Evolutionary conservation across 2,329 filamentous ascomycete species (phyloP), one percentile per base, ranked within the genome.

Genomic region (Fusarium pseudocircinatum): DNA sequence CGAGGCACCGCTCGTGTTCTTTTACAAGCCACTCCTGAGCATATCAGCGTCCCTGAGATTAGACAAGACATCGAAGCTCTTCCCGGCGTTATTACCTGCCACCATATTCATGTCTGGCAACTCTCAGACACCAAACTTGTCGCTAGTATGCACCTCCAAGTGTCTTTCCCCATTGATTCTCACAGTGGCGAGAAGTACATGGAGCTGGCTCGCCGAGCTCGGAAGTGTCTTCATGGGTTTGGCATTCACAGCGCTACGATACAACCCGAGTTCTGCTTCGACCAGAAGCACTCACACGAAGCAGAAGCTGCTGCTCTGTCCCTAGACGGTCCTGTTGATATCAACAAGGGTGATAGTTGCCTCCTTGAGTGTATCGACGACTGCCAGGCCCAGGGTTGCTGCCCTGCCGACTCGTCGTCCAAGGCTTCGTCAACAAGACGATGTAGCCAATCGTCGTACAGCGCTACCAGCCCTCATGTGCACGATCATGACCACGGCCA

Each of bases 41-140:
- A 96, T 60, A 91, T 99, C 77, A 92, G 92, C 75, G 90, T 98
- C 63, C 92, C 95, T 73, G 94, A 98, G 67, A 96, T 99, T 82
- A 93, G 94, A 75, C 92, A 96, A 74, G 96, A 99, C 80, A 97
- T 99, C 60, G 90, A 95, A 79, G 85, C 89, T 22, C 90, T 99
- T 11, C 92, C 93, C 0, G 95, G 95, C 46, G 93, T 99, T 53
- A 86, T 96, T 69, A 94, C 93, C 80, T 97, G 95, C 79, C 96
- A 99, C 83, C 96, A 99, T 81, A 88, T 99, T 28, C 96, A 99
- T 81, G 95, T 99, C 70, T 99, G 96, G 96, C 96, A 98, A 82
- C 89, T 99, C 39, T 97, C 93, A 22, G 96, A 98, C 80, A 96
- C 95, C 59, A 97, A 98, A 85, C 87, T 97, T 39, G 93, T 99